Base-by-base conservation (phyloP, 805 yeast genomes). In the Cyberlindnera mrakii region DNA sequence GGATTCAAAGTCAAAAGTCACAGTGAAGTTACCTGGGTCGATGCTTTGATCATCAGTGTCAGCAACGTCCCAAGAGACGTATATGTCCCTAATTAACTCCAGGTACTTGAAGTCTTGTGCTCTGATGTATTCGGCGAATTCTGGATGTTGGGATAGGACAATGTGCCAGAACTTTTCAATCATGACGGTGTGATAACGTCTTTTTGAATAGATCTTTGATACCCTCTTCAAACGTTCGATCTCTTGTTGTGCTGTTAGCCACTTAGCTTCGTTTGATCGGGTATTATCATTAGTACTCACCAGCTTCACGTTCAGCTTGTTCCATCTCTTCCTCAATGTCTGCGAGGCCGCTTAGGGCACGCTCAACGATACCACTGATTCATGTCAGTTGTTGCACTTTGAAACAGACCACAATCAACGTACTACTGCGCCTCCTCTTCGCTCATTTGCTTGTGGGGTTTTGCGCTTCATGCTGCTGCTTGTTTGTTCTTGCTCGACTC, bases 141-240 rank as follows among this genome's bases (percentile, higher is more conserved):
- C 96, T 40, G 85, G 83, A 54, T 84, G 84, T 57, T 85, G 87
- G 2, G 90, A 88, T 10, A 91, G 64, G 0, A 85, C 96, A 41
- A 83, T 75, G 54, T 85, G 82, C 98, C 98, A 91, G 62, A 91
- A 89, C 49, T 77, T 76, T 1, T 90, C 88, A 35, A 89, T 75
- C 4, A 69, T 59, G 5, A 53, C 43, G 14, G 81, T 67, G n/a
- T 74, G 63, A 6, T 54, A 66, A 19, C 85, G 70, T 52, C 97
- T 70, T 44, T 72, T 63, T 6, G 58, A 67, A 56, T 78, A 87
- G 7, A 85, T 68, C 16, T 79, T 75, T 49, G 72, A 74, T 7
- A 87, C 72, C 27, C 73, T 64, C 38, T 63, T 61, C 32, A 82
- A 60, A 40, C 85, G 68, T 47, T 65, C 74, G 35, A 73, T 60